A percentile compares a stretch with the other conserved stretches of the same genome.
phyloP scores from a whole-genome alignment of 805 yeast genomes.

The Brettanomyces nanus region DNA sequence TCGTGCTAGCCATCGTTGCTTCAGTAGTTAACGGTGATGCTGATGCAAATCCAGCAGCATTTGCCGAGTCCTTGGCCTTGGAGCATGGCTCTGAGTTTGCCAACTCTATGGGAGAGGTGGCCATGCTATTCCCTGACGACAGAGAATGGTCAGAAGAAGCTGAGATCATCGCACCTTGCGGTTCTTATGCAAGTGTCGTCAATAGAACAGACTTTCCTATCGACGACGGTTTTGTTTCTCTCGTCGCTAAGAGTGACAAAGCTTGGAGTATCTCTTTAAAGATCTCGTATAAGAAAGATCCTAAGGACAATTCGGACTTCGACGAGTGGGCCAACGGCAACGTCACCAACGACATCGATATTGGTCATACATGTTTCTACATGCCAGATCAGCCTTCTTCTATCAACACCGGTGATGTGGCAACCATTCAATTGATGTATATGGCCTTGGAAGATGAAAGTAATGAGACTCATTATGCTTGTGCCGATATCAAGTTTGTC shows the following conservation, averaged over 20 bases:
- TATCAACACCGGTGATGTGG: constrained; percentile 31
- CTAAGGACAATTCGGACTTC: constrained; percentile 32
- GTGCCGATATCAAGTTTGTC: constrained; percentile 37
- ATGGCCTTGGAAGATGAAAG: constrained; percentile 32
- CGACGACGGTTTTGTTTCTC: constrained; percentile 38
- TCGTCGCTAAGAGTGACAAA: constrained; percentile 33
- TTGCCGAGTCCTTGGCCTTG: too few relatives aligned
- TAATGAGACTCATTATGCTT: constrained; percentile 37
- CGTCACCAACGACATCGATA: constrained; percentile 30
- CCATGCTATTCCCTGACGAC: constrained; percentile 33
- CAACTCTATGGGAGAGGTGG: constrained; percentile 32
- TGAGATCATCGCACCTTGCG: constrained; percentile 40
- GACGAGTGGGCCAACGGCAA: constrained; percentile 32
- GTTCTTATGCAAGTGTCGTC: constrained; percentile 26
- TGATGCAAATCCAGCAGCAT: constrained; percentile 18
- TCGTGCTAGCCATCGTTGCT: too few relatives aligned
- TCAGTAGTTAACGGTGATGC: too few relatives aligned
- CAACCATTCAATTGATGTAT: constrained; percentile 38
- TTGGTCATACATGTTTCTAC: constrained; percentile 40
- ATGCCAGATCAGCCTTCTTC: constrained; percentile 34
- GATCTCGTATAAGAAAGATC: constrained; percentile 33
- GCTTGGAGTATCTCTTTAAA: constrained; percentile 32
- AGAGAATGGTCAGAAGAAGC: constrained; percentile 39
- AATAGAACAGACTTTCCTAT: constrained; percentile 39
- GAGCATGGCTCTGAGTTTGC: constrained; percentile 30